Evolutionary conservation across 2,329 filamentous ascomycete genomes (phyloP).

Genomic region (Hypoxylon sp.): DNA sequence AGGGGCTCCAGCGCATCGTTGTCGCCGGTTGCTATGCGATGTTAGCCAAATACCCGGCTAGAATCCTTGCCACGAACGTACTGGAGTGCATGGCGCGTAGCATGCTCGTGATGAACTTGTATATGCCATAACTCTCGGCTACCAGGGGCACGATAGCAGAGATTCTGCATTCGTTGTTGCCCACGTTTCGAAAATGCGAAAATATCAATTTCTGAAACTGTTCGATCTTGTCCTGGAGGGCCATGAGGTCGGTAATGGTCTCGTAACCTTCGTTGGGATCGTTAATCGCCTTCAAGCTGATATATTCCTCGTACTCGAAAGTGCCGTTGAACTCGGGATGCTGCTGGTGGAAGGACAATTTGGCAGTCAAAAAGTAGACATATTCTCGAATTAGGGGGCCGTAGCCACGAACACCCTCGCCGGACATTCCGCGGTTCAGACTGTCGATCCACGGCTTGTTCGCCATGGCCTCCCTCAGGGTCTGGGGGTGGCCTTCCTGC

Average conservation of each 20-base stretch:
- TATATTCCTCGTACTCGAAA: conserved; percentile 99
- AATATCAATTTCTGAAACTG: conserved; percentile 98
- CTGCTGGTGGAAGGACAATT: conserved; percentile 94
- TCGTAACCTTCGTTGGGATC: conserved; percentile 98
- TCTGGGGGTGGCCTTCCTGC: conserved; percentile 92
- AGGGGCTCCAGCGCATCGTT: conserved; percentile 91
- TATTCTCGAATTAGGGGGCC: conserved; percentile 94
- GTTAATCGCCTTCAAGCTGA: conserved; percentile 96
- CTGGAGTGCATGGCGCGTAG: conserved; percentile 95
- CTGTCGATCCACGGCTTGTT: conserved; percentile 93
- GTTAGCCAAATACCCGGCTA: conserved; percentile 37
- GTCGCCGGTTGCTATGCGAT: conserved; percentile 78
- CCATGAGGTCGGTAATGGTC: conserved; percentile 96
- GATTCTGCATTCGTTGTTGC: conserved; percentile 96
- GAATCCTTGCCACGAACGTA: conserved; percentile 53
- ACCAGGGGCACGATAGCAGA: conserved; percentile 92
- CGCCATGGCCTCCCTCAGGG: conserved; percentile 85
- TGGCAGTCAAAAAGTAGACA: conserved; percentile 92
- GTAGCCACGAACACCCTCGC: conserved; percentile 89
- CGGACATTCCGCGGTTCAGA: conserved; percentile 80
- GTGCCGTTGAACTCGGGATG: conserved; percentile 98
- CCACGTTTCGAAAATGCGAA: conserved; percentile 89
- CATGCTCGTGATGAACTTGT: conserved; percentile 99
- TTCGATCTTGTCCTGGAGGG: conserved; percentile 96
- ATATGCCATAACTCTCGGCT: conserved; percentile 98